Evolutionary conservation across 352 stramenopile genomes (phyloP), one percentile per base, ranked within the genome.

Genomic region (Phytophthora europaea): DNA sequence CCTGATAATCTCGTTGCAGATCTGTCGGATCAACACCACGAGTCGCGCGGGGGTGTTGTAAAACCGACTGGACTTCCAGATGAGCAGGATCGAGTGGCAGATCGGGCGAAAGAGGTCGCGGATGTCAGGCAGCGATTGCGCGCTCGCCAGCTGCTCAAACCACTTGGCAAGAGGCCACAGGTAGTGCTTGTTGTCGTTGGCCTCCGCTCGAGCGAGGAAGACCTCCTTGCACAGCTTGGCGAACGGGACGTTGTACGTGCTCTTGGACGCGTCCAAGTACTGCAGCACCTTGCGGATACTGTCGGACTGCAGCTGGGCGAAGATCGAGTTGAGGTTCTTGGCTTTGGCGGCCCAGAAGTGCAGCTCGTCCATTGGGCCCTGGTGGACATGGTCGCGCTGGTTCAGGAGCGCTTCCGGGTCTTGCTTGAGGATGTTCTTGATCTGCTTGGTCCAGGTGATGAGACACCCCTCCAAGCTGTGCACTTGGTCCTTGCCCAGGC

Each of bases 391-490:
- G n/a, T 80, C 65, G 5, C 83, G 78, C 40, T 89, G 85, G 68
- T 77, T 90, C 16, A 98, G 72, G 2, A 87, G 60, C 36, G 82
- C 76, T 65, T 98, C 94, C 1, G 94, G 88, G 61, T 98, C 93
- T 67, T 96, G 83, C 47, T 95, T 97, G 2, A 98, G 62, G 18
- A 98, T 96, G 69, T 94, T 94, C 65, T 98, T 98, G 71, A 98
- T 98, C 79, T 98, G 94, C 66, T 98, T 98, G 1, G 94, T 98
- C 94, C 94, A 98, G 2, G 90, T 98, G 63, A 98, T 98, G 0
- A 98, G 70, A 23, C 87, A 94, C 3, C 89, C 87, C 73, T 98
- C 94, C 3, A 98, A 82, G 2, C 85, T 82, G 56, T 97, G 91
- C 23, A 97, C 83, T 54, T 94, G 83, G 61, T 97, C 89, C 54